Evolutionary conservation across 169 alveolate genomes (phyloP).

Genomic region (Sarcocystis neurona): DNA sequence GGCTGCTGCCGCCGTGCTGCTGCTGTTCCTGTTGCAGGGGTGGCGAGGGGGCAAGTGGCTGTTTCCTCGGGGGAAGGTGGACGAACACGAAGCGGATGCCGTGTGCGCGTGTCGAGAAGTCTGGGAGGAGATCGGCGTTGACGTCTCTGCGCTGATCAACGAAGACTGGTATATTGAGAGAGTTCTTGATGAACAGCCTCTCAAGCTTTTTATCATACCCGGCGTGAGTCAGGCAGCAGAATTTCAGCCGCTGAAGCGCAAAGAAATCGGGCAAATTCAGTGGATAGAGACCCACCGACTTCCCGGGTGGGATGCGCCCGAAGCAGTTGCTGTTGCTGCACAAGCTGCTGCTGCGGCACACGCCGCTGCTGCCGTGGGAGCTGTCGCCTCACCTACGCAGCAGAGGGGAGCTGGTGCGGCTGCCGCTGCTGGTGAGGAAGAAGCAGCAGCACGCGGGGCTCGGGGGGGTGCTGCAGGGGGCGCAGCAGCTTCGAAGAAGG

Average conservation of each 20-base stretch:
- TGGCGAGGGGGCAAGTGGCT: slow-evolving; percentile 86
- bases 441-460: too few relatives aligned
- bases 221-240: slow-evolving; percentile 81
- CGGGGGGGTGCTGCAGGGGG: too few relatives aligned
- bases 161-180: slow-evolving; percentile 78
- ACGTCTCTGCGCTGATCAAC: slow-evolving; percentile 77
- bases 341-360: background rate
- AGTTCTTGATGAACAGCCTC: slow-evolving; percentile 78
- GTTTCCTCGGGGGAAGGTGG: slow-evolving; percentile 94
- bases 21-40: slow-evolving; percentile 78
- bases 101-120: slow-evolving; percentile 94
- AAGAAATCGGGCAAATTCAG: slow-evolving; percentile 82
- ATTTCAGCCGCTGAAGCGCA: slow-evolving; percentile 80
- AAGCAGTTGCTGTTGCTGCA: slow-evolving; percentile 10
- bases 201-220: slow-evolving; percentile 84
- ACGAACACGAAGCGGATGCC: slow-evolving; percentile 89
- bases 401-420: background rate
- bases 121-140: slow-evolving; percentile 92
- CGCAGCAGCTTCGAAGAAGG: too few relatives aligned
- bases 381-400: background rate
- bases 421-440: too few relatives aligned
- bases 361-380: background rate
- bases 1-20: too few relatives aligned
- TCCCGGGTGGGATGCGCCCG: slow-evolving; percentile 66
- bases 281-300: slow-evolving; percentile 79